phyloP scores from a whole-genome alignment of 805 yeast genomes.

The Wickerhamomyces ciferrii region DNA sequence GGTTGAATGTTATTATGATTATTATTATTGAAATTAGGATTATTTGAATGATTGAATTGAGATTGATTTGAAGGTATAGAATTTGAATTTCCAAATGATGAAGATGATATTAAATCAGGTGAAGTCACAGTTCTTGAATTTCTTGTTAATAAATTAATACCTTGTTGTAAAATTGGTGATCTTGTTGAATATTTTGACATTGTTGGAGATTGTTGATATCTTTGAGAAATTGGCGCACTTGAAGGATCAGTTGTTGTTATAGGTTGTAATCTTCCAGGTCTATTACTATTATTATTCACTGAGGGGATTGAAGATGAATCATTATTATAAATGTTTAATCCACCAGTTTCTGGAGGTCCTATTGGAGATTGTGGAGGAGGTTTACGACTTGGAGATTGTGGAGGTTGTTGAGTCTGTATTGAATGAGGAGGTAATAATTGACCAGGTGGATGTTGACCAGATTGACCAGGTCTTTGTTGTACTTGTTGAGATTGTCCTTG shows the following conservation, averaged over 20 bases:
- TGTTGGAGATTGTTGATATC: constrained; percentile 15
- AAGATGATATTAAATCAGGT: constrained; percentile 8
- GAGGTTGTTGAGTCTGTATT: not conserved
- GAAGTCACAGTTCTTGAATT: constrained; percentile 18
- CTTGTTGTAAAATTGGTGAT: constrained; percentile 34
- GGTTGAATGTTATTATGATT: not conserved
- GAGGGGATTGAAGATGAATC: constrained; percentile 13
- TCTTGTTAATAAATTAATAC: constrained; percentile 28
- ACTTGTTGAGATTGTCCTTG: constrained; percentile 1
- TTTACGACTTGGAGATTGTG: not conserved
- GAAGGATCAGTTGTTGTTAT: constrained; percentile 11
- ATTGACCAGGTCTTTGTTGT: constrained; percentile 1
- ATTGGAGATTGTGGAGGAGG: not conserved
- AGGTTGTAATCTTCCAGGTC: constrained; percentile 9
- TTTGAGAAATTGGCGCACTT: constrained; percentile 11
- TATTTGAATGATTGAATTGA: not conserved
- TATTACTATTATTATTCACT: no score
- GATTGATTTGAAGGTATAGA: not conserved
- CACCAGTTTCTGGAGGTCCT: not conserved
- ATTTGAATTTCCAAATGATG: constrained; percentile 1
- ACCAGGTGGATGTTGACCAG: not conserved
- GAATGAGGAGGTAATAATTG: constrained; percentile 3
- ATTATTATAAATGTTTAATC: not conserved
- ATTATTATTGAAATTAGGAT: not conserved
- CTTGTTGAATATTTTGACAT: constrained; percentile 14